phyloP scores from a whole-genome alignment of 805 yeast genomes.

The Ogataea salicorniae region DNA sequence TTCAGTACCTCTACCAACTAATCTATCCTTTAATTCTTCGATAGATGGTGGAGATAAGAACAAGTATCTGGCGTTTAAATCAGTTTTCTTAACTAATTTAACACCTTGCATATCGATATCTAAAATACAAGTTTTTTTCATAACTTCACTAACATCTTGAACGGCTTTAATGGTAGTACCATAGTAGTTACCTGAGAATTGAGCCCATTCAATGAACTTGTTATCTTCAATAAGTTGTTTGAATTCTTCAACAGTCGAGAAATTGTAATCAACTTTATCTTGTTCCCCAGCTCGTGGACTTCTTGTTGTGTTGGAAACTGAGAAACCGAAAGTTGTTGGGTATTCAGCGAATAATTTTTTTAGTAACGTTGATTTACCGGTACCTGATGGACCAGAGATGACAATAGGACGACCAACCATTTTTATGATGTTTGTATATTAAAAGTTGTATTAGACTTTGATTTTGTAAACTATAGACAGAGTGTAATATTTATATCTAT shows the following conservation, averaged over 20 bases:
- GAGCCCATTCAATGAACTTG: constrained; percentile 95
- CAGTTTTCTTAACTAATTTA: constrained; percentile 77
- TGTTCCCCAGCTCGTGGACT: constrained; percentile 87
- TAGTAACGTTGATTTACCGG: constrained; percentile 93
- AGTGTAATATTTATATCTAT: too few relatives aligned
- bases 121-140: constrained; percentile 76
- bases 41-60: constrained; percentile 92
- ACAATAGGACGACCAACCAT: constrained; percentile 73
- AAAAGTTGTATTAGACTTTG: too few relatives aligned
- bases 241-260: constrained; percentile 75
- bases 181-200: constrained; percentile 94
- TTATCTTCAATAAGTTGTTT: constrained; percentile 64
- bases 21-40: constrained; percentile 68
- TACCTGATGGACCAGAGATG: constrained; percentile 93
- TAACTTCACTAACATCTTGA: constrained; percentile 53
- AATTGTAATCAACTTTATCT: constrained; percentile 86
- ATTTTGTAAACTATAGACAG: too few relatives aligned
- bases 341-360: constrained; percentile 85
- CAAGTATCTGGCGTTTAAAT: constrained; percentile 76
- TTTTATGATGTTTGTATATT: neutral
- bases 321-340: constrained; percentile 89
- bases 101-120: constrained; percentile 99
- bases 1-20: constrained; percentile 92
- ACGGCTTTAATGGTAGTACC: constrained; percentile 91
- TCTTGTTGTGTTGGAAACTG: constrained; percentile 92